A percentile compares a stretch with the other conserved stretches of the same genome.
Conservation (phyloP, 352 stramenopile genomes). For the Phytophthora idaei region DNA sequence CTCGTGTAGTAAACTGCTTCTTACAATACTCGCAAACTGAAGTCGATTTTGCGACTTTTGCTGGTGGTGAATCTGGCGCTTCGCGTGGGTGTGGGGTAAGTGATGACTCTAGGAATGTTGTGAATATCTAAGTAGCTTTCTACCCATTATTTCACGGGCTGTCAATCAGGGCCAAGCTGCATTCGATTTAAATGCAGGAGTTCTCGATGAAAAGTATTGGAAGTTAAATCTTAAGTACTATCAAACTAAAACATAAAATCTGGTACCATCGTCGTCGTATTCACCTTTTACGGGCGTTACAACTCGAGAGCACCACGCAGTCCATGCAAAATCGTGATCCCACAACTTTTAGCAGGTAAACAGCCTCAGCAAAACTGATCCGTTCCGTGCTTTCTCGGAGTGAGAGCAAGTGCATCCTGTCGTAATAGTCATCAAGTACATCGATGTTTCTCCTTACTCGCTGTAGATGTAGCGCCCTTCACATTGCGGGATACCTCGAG, state of each 20-base stretch:
- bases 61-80: background rate
- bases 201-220: too few relatives aligned
- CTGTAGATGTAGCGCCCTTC: conserved; percentile 14
- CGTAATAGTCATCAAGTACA: conserved; percentile 8
- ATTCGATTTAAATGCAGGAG: too few relatives aligned
- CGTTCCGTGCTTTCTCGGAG: conserved; percentile 11
- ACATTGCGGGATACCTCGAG: background rate
- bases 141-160: too few relatives aligned
- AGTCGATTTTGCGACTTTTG: background rate
- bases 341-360: conserved; percentile 6
- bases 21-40: background rate
- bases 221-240: background rate
- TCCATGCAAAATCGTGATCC: background rate
- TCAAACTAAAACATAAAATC: background rate
- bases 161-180: too few relatives aligned
- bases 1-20: background rate
- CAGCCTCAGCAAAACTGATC: conserved; percentile 1
- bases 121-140: too few relatives aligned
- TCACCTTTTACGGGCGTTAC: background rate
- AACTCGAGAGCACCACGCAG: conserved; percentile 10
- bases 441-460: background rate
- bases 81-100: too few relatives aligned
- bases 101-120: too few relatives aligned
- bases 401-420: background rate
- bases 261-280: conserved; percentile 7